Conservation (phyloP, 2,329 filamentous ascomycete genomes). For the Aspergillus flavus region DNA sequence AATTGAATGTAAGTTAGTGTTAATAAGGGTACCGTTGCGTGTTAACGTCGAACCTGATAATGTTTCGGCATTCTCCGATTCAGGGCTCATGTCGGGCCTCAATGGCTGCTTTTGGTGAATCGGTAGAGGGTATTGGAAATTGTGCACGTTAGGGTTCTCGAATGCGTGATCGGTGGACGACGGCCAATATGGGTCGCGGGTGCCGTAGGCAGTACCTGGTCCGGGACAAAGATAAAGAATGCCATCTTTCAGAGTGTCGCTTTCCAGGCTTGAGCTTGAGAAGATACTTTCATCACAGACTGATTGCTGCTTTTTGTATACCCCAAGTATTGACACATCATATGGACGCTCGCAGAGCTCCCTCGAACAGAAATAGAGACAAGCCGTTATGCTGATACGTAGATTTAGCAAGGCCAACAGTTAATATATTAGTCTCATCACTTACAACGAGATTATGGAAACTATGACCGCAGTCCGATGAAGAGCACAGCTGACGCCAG, state of each 20-base stretch:
- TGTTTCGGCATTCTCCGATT: conserved; percentile 33
- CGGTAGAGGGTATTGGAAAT: conserved; percentile 35
- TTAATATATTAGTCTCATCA: neutral
- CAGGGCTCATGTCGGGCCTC: conserved; percentile 31
- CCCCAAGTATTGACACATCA: conserved; percentile 40
- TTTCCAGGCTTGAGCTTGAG: conserved; percentile 38
- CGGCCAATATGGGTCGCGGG: conserved; percentile 27
- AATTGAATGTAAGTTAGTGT: conserved; percentile 28
- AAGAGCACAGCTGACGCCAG: conserved; percentile 40
- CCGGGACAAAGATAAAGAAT: conserved; percentile 41
- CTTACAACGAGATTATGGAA: conserved; percentile 40
- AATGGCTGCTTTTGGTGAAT: conserved; percentile 34
- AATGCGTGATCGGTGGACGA: conserved; percentile 23
- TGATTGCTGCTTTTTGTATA: conserved; percentile 30
- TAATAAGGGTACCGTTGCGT: conserved; percentile 22
- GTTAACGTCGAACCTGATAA: conserved; percentile 31
- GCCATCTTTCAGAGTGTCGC: conserved; percentile 40
- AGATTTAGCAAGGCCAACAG: neutral
- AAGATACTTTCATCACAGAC: conserved; percentile 33
- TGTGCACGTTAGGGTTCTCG: conserved; percentile 33
- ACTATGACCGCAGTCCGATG: conserved; percentile 38
- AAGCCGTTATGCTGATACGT: conserved; percentile 34
- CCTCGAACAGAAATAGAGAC: conserved; percentile 40
- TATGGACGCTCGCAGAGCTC: conserved; percentile 42
- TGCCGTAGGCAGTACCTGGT: conserved; percentile 34